Percentiles rank a stretch among this genome's conserved stretches.
These are phyloP conservation scores for Phialophora expanda DNA, from an alignment of 2,329 filamentous ascomycete species.

Conservation along the genomic window DNA sequence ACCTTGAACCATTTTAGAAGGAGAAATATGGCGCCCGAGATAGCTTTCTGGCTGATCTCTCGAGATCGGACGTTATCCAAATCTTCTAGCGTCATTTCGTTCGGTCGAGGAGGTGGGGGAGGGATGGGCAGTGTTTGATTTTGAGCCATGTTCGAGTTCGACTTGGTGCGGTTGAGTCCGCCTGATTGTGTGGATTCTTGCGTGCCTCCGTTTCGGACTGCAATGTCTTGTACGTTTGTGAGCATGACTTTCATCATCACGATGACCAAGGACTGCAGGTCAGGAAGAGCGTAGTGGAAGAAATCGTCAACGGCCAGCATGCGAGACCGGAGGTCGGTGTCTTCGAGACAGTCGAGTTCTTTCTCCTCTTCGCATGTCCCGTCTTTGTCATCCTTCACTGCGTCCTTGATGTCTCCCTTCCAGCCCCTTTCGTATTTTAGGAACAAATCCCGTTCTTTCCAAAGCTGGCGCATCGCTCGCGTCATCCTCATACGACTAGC, in stretches of 20 bases:
- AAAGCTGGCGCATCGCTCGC: slow-evolving; percentile 86
- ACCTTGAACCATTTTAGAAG: slow-evolving; percentile 95
- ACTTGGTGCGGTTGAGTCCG: slow-evolving; percentile 42
- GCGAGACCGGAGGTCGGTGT: slow-evolving; percentile 65
- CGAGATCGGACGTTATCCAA: slow-evolving; percentile 79
- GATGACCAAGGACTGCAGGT: slow-evolving; percentile 90
- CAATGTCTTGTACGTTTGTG: slow-evolving; percentile 83
- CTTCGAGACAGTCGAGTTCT: slow-evolving; percentile 50
- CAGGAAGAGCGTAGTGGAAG: slow-evolving; percentile 78
- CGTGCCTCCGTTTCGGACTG: slow-evolving; percentile 54
- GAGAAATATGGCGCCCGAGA: slow-evolving; percentile 86
- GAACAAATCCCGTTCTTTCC: slow-evolving; percentile 90
- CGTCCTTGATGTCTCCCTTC: slow-evolving; percentile 59
- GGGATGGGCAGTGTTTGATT: slow-evolving; percentile 37
- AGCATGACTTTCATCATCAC: slow-evolving; percentile 89
- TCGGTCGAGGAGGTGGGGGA: slow-evolving; percentile 37
- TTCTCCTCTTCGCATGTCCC: slow-evolving; percentile 48
- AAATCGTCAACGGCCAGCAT: slow-evolving; percentile 78
- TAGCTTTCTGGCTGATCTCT: slow-evolving; percentile 88
- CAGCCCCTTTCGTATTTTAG: slow-evolving; percentile 92
- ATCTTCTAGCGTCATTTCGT: slow-evolving; percentile 66
- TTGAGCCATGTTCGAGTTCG: slow-evolving; percentile 36
- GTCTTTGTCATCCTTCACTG: slow-evolving; percentile 31
- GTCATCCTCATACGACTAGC: slow-evolving; percentile 89
- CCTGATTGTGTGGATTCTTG: slow-evolving; percentile 58